A percentile compares a stretch with the other conserved stretches of the same genome.
Evolutionary conservation across 2,329 filamentous ascomycete species (phyloP).

Genomic region (Ampelomyces quisqualis): DNA sequence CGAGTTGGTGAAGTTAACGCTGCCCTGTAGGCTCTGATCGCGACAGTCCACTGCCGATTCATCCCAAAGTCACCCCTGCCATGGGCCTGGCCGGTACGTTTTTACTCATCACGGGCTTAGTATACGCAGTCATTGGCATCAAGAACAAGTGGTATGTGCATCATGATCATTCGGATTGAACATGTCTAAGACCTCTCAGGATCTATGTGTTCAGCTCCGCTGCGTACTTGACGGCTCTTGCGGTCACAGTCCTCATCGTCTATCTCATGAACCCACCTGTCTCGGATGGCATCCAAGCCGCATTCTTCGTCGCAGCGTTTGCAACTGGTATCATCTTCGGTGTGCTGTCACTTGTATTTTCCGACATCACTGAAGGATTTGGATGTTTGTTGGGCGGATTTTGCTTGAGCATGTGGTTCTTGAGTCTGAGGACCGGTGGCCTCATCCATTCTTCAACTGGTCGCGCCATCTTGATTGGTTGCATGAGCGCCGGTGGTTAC

Average conservation of each 20-base stretch:
- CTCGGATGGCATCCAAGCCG: slow-evolving; percentile 74
- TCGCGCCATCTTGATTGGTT: slow-evolving; percentile 73
- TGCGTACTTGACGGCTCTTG: slow-evolving; percentile 69
- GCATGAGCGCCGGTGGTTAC: slow-evolving; percentile 67
- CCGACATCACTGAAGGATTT: slow-evolving; percentile 80
- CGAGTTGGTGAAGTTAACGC: slow-evolving; percentile 2
- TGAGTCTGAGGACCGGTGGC: slow-evolving; percentile 74
- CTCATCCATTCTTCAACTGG: slow-evolving; percentile 63
- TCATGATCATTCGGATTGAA: neutral
- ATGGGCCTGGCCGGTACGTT: slow-evolving; percentile 77
- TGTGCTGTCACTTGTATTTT: slow-evolving; percentile 72
- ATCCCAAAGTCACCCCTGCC: slow-evolving; percentile 75
- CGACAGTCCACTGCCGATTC: slow-evolving; percentile 60
- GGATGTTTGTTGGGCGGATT: slow-evolving; percentile 87
- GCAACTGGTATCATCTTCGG: slow-evolving; percentile 74
- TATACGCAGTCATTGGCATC: slow-evolving; percentile 76
- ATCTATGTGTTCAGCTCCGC: slow-evolving; percentile 68
- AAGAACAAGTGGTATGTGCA: slow-evolving; percentile 65
- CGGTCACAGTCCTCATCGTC: slow-evolving; percentile 77
- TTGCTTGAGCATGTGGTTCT: slow-evolving; percentile 85
- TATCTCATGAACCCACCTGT: slow-evolving; percentile 86
- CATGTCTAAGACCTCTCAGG: slow-evolving; percentile 21
- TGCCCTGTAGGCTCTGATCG: slow-evolving; percentile 10
- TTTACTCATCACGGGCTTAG: slow-evolving; percentile 69
- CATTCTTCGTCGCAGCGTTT: slow-evolving; percentile 76